Evolutionary conservation across 192 early-diverging fungal genomes (phyloP).

Genomic region (Dimargaris cristalligena): DNA sequence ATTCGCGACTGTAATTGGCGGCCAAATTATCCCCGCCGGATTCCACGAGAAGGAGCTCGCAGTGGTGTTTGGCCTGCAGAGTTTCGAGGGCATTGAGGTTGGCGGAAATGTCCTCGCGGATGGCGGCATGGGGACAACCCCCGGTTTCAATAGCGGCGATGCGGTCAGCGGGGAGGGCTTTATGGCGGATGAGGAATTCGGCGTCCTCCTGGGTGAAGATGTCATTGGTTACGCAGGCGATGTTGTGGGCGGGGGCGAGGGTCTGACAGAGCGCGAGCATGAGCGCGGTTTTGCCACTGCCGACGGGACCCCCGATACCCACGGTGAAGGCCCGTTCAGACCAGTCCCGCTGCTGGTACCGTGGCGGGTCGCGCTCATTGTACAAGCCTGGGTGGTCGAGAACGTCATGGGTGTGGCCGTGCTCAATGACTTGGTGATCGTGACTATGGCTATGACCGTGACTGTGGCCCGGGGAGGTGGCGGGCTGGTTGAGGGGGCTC

Average conservation of each 20-base stretch:
- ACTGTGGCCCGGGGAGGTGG: neutral
- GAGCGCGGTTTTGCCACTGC: constrained; percentile 86
- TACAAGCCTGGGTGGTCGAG: constrained; percentile 76
- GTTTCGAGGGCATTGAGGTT: constrained; percentile 80
- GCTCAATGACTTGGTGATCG: constrained; percentile 36
- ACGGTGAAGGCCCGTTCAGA: constrained; percentile 85
- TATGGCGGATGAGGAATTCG: constrained; percentile 80
- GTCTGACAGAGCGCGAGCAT: constrained; percentile 78
- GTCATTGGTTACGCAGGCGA: constrained; percentile 92
- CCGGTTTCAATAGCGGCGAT: constrained; percentile 93
- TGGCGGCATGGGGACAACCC: constrained; percentile 90
- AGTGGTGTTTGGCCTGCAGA: constrained; percentile 70
- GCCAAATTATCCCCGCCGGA: constrained; percentile 89
- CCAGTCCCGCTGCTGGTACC: constrained; percentile 66
- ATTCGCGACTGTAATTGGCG: constrained; percentile 58
- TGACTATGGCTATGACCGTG: constrained; percentile 29
- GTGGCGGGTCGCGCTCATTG: constrained; percentile 52
- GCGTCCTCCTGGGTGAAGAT: constrained; percentile 96
- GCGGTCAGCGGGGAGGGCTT: constrained; percentile 71
- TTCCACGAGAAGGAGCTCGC: constrained; percentile 77
- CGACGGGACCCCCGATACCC: constrained; percentile 89
- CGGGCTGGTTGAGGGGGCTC: neutral
- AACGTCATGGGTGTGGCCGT: constrained; percentile 83
- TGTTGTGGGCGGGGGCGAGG: constrained; percentile 61
- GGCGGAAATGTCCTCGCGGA: constrained; percentile 89